Conservation (phyloP, 306 rosid species). For the Sechiopsis laciniata region DNA sequence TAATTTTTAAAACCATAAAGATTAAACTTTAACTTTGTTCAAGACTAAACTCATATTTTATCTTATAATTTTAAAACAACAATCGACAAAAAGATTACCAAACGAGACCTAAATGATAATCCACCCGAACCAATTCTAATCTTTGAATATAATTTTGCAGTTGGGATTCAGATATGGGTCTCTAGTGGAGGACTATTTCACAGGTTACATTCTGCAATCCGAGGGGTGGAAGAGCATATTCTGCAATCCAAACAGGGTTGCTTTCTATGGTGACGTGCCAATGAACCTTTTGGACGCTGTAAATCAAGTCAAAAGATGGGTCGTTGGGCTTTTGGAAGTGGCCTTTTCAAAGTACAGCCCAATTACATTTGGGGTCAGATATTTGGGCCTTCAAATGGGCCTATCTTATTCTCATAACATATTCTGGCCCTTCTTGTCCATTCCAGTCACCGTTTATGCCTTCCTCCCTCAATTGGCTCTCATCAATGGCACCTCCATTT, state of each 20-base stretch:
- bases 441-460: conserved; percentile 30
- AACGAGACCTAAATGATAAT: too few species aligned
- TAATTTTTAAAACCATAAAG: too few species aligned
- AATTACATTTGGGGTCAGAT: conserved; percentile 19
- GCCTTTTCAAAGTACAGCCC: conserved; percentile 27
- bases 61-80: too few species aligned
- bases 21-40: too few species aligned
- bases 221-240: conserved; percentile 38
- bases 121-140: too few species aligned
- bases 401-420: conserved; percentile 25
- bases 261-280: conserved; percentile 37
- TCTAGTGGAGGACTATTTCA: conserved; percentile 32
- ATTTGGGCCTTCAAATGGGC: conserved; percentile 34
- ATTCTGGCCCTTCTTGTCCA: conserved; percentile 22
- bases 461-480: conserved; percentile 42
- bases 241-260: conserved; percentile 35
- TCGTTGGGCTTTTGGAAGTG: conserved; percentile 29
- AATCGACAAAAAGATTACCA: too few species aligned
- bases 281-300: conserved; percentile 28
- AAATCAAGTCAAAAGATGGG: conserved; percentile 36
- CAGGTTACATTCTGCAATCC: conserved; percentile 22
- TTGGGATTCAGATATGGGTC: conserved; percentile 30
- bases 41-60: too few species aligned
- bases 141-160: too few species aligned
- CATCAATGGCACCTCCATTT: conserved; percentile 30